Base-by-base conservation (phyloP, 2,329 filamentous ascomycete genomes). In the Botrytis byssoidea region DNA sequence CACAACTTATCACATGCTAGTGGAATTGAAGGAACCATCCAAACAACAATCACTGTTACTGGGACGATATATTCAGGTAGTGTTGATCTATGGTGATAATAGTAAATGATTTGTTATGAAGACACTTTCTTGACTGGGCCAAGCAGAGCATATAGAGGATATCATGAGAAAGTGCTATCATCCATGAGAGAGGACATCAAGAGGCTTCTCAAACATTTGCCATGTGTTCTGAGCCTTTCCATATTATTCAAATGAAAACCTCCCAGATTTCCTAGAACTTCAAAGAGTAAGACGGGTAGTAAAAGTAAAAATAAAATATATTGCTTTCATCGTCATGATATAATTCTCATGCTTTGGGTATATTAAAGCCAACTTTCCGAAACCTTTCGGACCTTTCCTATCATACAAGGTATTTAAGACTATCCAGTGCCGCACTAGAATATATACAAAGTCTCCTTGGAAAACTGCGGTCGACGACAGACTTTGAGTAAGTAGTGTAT, bases 281-380 rank as follows among this genome's bases (percentile, higher is more conserved):
- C 51, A 16, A 16, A 55, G 22, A n/a, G 48, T 51, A 12, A 51
- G 14, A n/a, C 18, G n/a, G 25, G 51, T n/a, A 37, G 10, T 22
- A 61, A 37, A n/a, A 40, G 12, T n/a, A 40, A n/a, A 66, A 48
- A 51, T 66, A 44, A 40, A 67, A 55, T 66, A 35, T 51, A 35
- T 51, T 72, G 7, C 22, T 64, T 66, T 57, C 51, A 20, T 66
- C 16, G n/a, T 57, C 70, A 44, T 71, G 25, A 44, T 61, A 55
- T 44, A 25, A 59, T 66, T 48, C 70, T 67, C 25, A 67, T 29
- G 51, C 48, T 67, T 67, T 40, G 61, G 61, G 70, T 57, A 72
- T 44, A 42, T 72, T 60, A 37, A 72, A 32, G 40, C 48, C 22
- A 42, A 51, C 25, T 44, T 44, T 59, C 63, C 51, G 25, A 37